These are phyloP conservation scores for Paramecium caudatum DNA, from an alignment of 73 alveolate species.

Conservation along the genomic window DNA sequence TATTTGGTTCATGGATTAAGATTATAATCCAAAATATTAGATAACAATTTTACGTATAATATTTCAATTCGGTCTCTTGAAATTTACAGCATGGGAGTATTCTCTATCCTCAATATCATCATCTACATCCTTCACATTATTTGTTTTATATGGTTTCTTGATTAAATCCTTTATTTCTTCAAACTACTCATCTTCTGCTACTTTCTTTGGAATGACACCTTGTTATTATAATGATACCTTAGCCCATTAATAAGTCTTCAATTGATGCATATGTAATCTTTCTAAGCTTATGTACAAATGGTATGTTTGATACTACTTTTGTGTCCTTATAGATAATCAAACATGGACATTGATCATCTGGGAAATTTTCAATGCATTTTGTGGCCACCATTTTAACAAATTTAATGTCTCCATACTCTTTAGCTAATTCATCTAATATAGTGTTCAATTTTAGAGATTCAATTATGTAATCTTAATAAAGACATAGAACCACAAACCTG, in stretches of 20 bases:
- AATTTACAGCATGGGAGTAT: conserved; percentile 44
- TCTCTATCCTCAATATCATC: conserved; percentile 64
- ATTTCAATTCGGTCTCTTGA: conserved; percentile 22
- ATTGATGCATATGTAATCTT: conserved; percentile 60
- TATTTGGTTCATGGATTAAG: not conserved
- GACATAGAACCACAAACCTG: conserved; percentile 56
- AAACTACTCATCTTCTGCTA: conserved; percentile 23
- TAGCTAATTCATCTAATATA: conserved; percentile 58
- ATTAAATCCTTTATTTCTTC: conserved; percentile 42
- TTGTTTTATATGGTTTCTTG: conserved; percentile 33
- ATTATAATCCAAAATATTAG: conserved; percentile 17
- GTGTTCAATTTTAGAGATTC: conserved; percentile 55
- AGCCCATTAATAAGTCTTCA: conserved; percentile 37
- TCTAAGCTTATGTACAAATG: conserved; percentile 68
- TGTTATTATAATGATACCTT: not conserved
- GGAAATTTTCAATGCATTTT: conserved; percentile 75
- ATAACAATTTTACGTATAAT: conserved; percentile 1
- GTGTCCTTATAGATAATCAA: conserved; percentile 64
- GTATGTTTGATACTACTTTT: conserved; percentile 67
- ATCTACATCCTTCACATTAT: conserved; percentile 50
- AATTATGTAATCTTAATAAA: conserved; percentile 69
- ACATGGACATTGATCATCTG: conserved; percentile 72
- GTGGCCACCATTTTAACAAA: conserved; percentile 76
- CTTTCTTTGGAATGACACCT: conserved; percentile 54
- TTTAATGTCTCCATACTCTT: conserved; percentile 58